phyloP scores from a whole-genome alignment of 192 early-diverging fungal genomes.

The Mortierella alpina region DNA sequence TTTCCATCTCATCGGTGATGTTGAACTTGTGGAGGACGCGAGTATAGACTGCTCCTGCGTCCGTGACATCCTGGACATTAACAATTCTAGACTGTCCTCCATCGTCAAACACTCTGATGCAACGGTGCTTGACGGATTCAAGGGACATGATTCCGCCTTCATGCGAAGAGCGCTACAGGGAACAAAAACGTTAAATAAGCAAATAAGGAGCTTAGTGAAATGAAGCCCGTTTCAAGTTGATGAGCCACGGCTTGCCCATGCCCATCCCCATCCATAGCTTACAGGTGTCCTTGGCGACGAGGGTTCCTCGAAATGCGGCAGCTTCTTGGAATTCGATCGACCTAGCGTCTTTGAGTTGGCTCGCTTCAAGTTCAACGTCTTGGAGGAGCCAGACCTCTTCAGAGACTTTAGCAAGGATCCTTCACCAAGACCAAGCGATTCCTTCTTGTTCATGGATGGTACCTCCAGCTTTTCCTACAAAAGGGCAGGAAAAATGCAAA shows the following conservation, averaged over 20 bases:
- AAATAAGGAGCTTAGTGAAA: constrained; percentile 1
- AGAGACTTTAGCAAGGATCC: constrained; percentile 42
- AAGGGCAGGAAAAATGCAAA: not conserved
- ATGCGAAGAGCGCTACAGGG: constrained; percentile 53
- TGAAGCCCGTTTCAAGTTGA: not conserved
- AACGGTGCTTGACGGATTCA: constrained; percentile 70
- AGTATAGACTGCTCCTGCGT: constrained; percentile 75
- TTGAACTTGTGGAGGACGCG: constrained; percentile 86
- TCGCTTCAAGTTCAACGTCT: constrained; percentile 41
- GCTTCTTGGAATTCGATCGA: constrained; percentile 52
- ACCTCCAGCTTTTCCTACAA: constrained; percentile 52
- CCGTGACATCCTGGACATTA: constrained; percentile 75
- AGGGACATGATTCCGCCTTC: constrained; percentile 67
- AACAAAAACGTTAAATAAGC: not conserved
- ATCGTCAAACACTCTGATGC: constrained; percentile 82
- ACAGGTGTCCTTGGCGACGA: constrained; percentile 50
- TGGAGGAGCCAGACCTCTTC: constrained; percentile 49
- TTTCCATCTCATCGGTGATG: constrained; percentile 76
- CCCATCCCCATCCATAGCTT: constrained; percentile 1
- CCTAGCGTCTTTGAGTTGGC: constrained; percentile 39
- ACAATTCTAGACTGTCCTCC: constrained; percentile 85
- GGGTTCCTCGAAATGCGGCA: constrained; percentile 51
- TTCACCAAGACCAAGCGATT: constrained; percentile 44
- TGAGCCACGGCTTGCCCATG: not conserved
- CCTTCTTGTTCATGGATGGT: constrained; percentile 41